phyloP scores from a whole-genome alignment of 2,329 filamentous ascomycete species.

The Plectosphaerella plurivora region DNA sequence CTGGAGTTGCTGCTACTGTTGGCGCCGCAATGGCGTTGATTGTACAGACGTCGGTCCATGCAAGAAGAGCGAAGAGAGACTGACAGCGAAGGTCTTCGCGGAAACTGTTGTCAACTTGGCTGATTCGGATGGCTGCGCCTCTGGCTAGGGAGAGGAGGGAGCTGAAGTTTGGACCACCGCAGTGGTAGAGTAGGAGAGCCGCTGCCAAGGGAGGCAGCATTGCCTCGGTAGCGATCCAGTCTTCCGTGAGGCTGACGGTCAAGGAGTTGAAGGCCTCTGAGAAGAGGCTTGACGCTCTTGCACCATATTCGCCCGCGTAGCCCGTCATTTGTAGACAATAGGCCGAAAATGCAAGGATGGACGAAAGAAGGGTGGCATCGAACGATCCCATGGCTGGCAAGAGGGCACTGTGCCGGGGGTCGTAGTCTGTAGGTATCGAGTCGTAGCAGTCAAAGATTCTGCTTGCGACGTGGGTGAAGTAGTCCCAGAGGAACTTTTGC shows the following conservation, averaged over 20 bases:
- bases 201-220: neutral
- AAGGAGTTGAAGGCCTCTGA: neutral
- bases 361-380: neutral
- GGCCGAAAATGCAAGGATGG: neutral
- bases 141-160: neutral
- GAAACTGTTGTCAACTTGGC: neutral
- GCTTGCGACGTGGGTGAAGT: neutral
- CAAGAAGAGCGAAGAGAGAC: neutral
- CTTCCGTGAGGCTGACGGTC: neutral
- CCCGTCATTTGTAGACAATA: neutral
- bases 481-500: neutral
- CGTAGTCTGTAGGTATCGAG: neutral
- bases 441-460: neutral
- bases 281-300: neutral
- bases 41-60: neutral
- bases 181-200: neutral
- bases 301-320: neutral
- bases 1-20: neutral
- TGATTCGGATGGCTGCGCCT: neutral
- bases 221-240: neutral
- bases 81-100: neutral
- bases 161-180: neutral
- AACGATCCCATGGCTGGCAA: neutral
- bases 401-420: neutral
- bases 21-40: neutral